These are phyloP conservation scores for Ogataea paradorogensis DNA, from an alignment of 805 yeast species.

Conservation along the genomic window DNA sequence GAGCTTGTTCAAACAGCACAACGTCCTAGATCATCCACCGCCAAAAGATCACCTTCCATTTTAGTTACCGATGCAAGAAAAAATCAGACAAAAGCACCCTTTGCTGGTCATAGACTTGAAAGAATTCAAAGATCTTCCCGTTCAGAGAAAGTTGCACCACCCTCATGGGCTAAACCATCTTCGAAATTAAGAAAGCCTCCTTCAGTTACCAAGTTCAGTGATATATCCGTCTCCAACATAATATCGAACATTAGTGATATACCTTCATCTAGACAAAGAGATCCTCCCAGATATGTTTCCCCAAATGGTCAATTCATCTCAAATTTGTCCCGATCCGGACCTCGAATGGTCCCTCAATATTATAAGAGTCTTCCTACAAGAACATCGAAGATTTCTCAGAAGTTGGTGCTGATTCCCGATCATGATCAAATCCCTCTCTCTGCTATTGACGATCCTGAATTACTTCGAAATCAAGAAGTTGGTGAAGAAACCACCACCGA, in stretches of 20 bases:
- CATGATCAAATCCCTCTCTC: slow-evolving; percentile 28
- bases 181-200: slow-evolving; percentile 20
- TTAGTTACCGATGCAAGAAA: slow-evolving; percentile 86
- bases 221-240: slow-evolving; percentile 77
- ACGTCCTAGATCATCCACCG: slow-evolving; percentile 39
- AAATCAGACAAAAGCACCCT: slow-evolving; percentile 60
- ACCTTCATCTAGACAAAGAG: slow-evolving; percentile 64
- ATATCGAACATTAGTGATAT: slow-evolving; percentile 79
- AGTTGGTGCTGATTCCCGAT: slow-evolving; percentile 82
- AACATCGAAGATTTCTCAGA: slow-evolving; percentile 82
- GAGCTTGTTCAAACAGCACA: not conserved
- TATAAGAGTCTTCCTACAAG: slow-evolving; percentile 62
- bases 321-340: slow-evolving; percentile 9
- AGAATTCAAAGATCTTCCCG: slow-evolving; percentile 18
- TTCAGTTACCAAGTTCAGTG: slow-evolving; percentile 51
- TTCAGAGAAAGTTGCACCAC: slow-evolving; percentile 17
- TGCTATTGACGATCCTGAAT: slow-evolving; percentile 3
- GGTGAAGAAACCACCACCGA: slow-evolving; percentile 32
- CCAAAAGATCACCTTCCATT: slow-evolving; percentile 89
- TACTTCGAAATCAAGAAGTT: slow-evolving; percentile 12
- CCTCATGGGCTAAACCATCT: slow-evolving; percentile 13
- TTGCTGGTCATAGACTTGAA: slow-evolving; percentile 58
- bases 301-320: not conserved
- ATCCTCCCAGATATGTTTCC: slow-evolving; percentile 22
- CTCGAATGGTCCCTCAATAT: slow-evolving; percentile 42